Evolutionary conservation across 306 rosid genomes (phyloP), one percentile per base, ranked within the genome.

Genomic region (Sicyos baderoa): DNA sequence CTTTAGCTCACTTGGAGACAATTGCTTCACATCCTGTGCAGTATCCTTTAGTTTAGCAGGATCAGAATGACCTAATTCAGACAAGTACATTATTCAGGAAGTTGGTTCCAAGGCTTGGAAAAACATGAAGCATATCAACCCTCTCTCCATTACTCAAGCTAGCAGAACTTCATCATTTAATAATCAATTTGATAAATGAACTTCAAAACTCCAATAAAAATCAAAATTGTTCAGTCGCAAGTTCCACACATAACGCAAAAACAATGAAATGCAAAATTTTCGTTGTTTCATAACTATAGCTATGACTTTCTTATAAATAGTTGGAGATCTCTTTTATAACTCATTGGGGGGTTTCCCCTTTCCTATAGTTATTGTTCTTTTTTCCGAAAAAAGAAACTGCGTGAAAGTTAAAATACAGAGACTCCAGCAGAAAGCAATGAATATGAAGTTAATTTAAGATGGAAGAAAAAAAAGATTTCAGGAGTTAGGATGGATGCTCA

Each of bases 21-120:
- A 71, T 14, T 45, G 76, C 25, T 85, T 79, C 57, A 72, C 88
- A 69, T 72, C 79, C 68, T 85, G 76, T 4, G 96, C 89, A 47
- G 80, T 64, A 55, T 87, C 93, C 75, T 86, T 89, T 37, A 92
- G 74, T 75, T 82, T 83, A 53, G 73, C 85, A 1, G 96, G 88
- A 82, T 92, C 89, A 71, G 98, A 89, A 77, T 92, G 85, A 53
- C 96, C 96, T 89, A 58, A 75, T 61, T 17, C 53, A 74, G 53
- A 62, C 29, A 42, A 42, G 27, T 63, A 37, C 69, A 63, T 19
- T 17, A 40, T 40, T 63, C 52, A 63, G 32, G 27, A 63, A 40
- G 50, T 42, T 32, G 66, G 47, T 32, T 57, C 42, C 35, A 29
- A 32, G 22, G 47, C 2, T 29, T 59, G 66, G 14, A 59, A 16